phyloP scores from a whole-genome alignment of 1,139 yeast genomes.

The Wickerhamomyces sp. region DNA sequence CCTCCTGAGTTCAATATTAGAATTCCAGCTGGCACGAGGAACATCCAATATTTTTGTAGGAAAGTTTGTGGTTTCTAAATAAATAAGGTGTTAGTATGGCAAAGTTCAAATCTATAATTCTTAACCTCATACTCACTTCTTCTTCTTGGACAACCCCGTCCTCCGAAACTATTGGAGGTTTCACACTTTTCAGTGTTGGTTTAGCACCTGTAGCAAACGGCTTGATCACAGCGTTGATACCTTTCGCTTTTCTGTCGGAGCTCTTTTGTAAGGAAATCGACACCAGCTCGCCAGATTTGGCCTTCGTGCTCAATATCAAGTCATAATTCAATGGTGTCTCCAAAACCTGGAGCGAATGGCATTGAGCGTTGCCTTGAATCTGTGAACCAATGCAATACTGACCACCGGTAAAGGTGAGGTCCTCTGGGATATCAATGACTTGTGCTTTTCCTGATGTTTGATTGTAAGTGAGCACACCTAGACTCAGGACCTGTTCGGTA shows the following conservation, averaged over 20 bases:
- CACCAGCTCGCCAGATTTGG: constrained; percentile 11
- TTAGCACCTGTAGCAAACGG: constrained; percentile 7
- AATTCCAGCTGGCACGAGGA: constrained; percentile 21
- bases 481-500: not conserved
- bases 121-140: not conserved
- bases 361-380: constrained; percentile 10
- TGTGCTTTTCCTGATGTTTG: constrained; percentile 3
- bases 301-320: constrained; percentile 7
- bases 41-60: constrained; percentile 30
- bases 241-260: constrained; percentile 1
- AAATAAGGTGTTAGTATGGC: too few species aligned
- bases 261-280: constrained; percentile 6
- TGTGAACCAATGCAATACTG: constrained; percentile 20
- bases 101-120: too few species aligned
- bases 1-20: constrained; percentile 8
- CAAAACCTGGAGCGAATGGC: constrained; percentile 9
- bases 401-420: constrained; percentile 1
- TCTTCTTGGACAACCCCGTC: constrained; percentile 4
- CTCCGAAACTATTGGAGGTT: not conserved
- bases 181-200: constrained; percentile 5
- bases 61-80: constrained; percentile 18
- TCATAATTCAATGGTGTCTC: constrained; percentile 10
- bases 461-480: constrained; percentile 7
- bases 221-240: constrained; percentile 8
- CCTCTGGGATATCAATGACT: constrained; percentile 7